Conservation (phyloP, 192 early-diverging fungal genomes). For the Coemansia sp. region DNA sequence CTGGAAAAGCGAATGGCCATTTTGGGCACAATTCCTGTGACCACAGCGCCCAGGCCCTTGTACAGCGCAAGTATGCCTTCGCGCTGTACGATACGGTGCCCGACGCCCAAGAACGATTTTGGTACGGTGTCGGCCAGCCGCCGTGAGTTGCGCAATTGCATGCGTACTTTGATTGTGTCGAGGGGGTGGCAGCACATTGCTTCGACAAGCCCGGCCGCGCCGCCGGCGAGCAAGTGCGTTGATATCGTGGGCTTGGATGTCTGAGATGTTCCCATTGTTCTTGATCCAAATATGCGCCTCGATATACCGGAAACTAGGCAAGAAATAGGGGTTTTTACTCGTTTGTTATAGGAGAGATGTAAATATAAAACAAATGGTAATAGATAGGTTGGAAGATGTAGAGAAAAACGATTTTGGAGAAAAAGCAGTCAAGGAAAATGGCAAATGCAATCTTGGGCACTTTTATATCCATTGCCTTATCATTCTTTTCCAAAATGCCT, state of each 20-base stretch:
- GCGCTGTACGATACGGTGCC: slow-evolving; percentile 76
- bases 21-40: slow-evolving; percentile 96
- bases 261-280: slow-evolving; percentile 8
- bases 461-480: not conserved
- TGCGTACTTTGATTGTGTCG: slow-evolving; percentile 97
- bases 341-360: not conserved
- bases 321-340: not conserved
- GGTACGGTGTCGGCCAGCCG: slow-evolving; percentile 16
- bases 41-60: slow-evolving; percentile 96
- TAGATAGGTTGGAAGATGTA: not conserved
- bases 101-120: slow-evolving; percentile 79
- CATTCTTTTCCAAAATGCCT: not conserved
- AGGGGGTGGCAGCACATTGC: slow-evolving; percentile 89
- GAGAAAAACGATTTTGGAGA: not conserved
- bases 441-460: not conserved
- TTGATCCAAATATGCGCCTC: not conserved
- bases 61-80: slow-evolving; percentile 91
- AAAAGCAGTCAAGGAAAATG: not conserved
- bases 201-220: slow-evolving; percentile 88
- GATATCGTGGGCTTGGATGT: slow-evolving; percentile 61
- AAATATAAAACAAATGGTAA: not conserved
- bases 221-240: slow-evolving; percentile 85
- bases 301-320: not conserved
- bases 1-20: slow-evolving; percentile 98
- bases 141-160: slow-evolving; percentile 80